A percentile compares a stretch with the other conserved stretches of the same genome.
Evolutionary conservation across 2,329 filamentous ascomycete genomes (phyloP).

Genomic region (Shiraia sp.): DNA sequence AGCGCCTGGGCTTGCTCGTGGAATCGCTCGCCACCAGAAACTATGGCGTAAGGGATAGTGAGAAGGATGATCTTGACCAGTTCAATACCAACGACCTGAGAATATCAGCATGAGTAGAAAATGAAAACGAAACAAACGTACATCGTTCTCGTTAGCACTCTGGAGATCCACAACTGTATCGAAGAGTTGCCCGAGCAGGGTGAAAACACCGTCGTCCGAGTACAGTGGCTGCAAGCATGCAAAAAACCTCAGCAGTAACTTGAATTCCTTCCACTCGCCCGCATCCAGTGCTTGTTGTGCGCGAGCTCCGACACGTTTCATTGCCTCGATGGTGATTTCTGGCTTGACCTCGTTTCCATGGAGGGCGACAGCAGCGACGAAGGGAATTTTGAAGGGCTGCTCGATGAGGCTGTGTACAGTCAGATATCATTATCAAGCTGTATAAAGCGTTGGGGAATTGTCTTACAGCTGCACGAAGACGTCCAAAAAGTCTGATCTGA

Average conservation of each 20-base stretch:
- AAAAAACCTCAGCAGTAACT: constrained; percentile 85
- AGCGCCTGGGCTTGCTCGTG: constrained; percentile 75
- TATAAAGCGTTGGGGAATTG: not conserved
- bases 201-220: constrained; percentile 83
- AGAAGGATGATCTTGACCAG: constrained; percentile 95
- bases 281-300: constrained; percentile 69
- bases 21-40: constrained; percentile 43
- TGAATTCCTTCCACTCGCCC: constrained; percentile 88
- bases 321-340: constrained; percentile 72
- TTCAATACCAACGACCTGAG: constrained; percentile 69
- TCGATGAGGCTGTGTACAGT: constrained; percentile 64
- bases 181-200: constrained; percentile 87
- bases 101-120: constrained; percentile 15
- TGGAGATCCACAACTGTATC: constrained; percentile 88
- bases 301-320: constrained; percentile 64
- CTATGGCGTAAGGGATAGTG: constrained; percentile 83
- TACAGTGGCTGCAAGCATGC: constrained; percentile 82
- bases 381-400: constrained; percentile 97
- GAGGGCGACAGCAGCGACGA: constrained; percentile 81
- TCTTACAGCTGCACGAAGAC: constrained; percentile 73
- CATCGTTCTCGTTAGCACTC: constrained; percentile 89
- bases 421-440: constrained; percentile 9
- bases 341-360: constrained; percentile 77
- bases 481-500: constrained; percentile 73
- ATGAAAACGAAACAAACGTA: constrained; percentile 52